Evolutionary conservation across 2,329 filamentous ascomycete genomes (phyloP).

Genomic region (Xylariaceae sp.): DNA sequence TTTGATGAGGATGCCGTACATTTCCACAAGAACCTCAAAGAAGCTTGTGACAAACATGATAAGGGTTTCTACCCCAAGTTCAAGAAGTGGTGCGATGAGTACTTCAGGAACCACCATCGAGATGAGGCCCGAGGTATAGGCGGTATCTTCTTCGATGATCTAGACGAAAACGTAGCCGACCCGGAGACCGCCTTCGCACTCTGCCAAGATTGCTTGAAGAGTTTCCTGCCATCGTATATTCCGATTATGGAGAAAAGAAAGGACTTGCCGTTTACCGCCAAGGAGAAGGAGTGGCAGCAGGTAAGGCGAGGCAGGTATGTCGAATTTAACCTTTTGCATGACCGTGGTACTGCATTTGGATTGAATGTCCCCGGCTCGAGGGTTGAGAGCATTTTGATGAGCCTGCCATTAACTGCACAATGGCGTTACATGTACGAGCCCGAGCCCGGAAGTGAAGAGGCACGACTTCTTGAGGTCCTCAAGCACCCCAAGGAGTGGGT

Average conservation of each 20-base stretch:
- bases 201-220: slow-evolving; percentile 78
- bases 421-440: slow-evolving; percentile 97
- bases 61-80: slow-evolving; percentile 89
- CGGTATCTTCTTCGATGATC: slow-evolving; percentile 98
- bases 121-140: slow-evolving; percentile 85
- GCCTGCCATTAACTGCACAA: slow-evolving; percentile 84
- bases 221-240: slow-evolving; percentile 88
- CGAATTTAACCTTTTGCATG: slow-evolving; percentile 97
- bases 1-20: slow-evolving; percentile 97
- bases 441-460: slow-evolving; percentile 74
- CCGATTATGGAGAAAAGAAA: slow-evolving; percentile 88
- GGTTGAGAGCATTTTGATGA: slow-evolving; percentile 98
- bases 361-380: slow-evolving; percentile 88
- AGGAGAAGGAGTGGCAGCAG: slow-evolving; percentile 96
- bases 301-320: slow-evolving; percentile 92
- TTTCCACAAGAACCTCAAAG: slow-evolving; percentile 93
- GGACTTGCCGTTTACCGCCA: slow-evolving; percentile 84
- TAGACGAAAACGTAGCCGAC: slow-evolving; percentile 84
- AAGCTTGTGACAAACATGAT: slow-evolving; percentile 91
- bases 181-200: slow-evolving; percentile 90
- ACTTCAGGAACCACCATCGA: slow-evolving; percentile 93
- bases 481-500: slow-evolving; percentile 69
- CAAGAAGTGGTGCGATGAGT: slow-evolving; percentile 98
- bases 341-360: slow-evolving; percentile 92
- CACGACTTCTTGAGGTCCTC: slow-evolving; percentile 75